These are phyloP conservation scores for Rubia tinctorum DNA, from an alignment of 305 asterid genomes.

Conservation along the genomic window DNA sequence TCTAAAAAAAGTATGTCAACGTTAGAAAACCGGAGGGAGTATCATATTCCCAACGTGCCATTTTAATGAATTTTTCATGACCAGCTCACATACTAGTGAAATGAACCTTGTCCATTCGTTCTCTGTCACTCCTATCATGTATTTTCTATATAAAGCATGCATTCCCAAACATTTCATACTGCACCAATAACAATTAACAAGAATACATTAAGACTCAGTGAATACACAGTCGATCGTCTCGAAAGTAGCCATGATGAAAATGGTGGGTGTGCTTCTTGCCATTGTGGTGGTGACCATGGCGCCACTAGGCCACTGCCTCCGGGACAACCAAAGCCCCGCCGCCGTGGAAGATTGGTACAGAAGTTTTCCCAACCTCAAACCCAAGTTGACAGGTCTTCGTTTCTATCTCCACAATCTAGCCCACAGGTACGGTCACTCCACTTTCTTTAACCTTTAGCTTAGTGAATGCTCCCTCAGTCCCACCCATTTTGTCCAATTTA, in stretches of 20 bases:
- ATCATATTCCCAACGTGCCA: too few species aligned
- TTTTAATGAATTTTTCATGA: too few species aligned
- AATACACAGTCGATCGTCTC: not conserved
- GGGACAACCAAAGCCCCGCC: slow-evolving; percentile 1
- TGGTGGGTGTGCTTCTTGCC: not conserved
- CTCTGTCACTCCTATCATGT: not conserved
- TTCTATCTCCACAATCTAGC: not conserved
- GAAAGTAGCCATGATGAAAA: not conserved
- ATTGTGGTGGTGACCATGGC: not conserved
- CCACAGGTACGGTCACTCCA: too few species aligned
- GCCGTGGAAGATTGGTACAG: not conserved
- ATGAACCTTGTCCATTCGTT: not conserved
- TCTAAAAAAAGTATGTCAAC: too few species aligned
- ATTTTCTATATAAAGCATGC: not conserved
- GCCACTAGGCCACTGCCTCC: not conserved
- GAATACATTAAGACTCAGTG: not conserved
- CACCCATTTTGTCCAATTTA: too few species aligned
- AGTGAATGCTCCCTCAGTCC: too few species aligned
- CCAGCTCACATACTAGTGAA: too few species aligned
- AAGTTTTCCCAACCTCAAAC: not conserved
- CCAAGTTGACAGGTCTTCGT: not conserved
- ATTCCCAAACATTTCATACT: not conserved
- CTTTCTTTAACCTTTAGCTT: too few species aligned
- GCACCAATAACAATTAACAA: not conserved
- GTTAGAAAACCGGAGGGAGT: too few species aligned